phyloP scores from a whole-genome alignment of 2,329 filamentous ascomycete species.

The Gliomastix tumulicola region DNA sequence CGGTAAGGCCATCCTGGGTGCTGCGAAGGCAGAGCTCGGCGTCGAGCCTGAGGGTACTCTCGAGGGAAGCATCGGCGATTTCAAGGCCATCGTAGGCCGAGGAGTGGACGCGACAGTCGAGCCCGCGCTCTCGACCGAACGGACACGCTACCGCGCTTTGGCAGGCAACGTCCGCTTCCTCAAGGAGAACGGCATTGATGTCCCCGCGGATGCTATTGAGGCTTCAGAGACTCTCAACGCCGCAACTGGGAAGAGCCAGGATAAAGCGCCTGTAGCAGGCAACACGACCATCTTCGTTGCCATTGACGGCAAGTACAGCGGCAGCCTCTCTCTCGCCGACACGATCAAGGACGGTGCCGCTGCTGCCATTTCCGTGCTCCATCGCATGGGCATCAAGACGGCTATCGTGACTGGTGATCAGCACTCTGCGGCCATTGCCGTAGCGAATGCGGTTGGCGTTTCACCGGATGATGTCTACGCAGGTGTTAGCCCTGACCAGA shows the following conservation, averaged over 20 bases:
- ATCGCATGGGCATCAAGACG: constrained; percentile 77
- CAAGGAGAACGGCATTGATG: constrained; percentile 57
- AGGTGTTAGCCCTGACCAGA: constrained; percentile 84
- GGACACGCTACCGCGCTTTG: constrained; percentile 68
- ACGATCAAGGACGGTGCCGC: constrained; percentile 84
- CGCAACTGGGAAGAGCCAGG: constrained; percentile 25
- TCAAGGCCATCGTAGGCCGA: constrained; percentile 74
- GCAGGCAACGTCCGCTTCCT: constrained; percentile 80
- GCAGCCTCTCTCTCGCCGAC: constrained; percentile 78
- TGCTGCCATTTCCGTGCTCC: constrained; percentile 73
- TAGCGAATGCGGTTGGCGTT: constrained; percentile 80
- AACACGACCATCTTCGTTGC: constrained; percentile 89
- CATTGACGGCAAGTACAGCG: constrained; percentile 74
- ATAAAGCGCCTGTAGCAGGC: constrained; percentile 46
- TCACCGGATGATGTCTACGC: constrained; percentile 69
- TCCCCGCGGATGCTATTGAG: constrained; percentile 57
- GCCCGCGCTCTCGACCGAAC: constrained; percentile 61
- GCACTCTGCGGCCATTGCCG: constrained; percentile 71
- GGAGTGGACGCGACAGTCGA: constrained; percentile 80
- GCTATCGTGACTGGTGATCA: constrained; percentile 95
- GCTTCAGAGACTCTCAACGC: constrained; percentile 54
- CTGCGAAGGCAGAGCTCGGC: constrained; percentile 69
- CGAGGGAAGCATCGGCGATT: constrained; percentile 79
- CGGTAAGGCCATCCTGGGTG: constrained; percentile 74
- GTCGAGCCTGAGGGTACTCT: constrained; percentile 66